phyloP scores from a whole-genome alignment of 352 stramenopile genomes.

The Thalassiosira exigua region DNA sequence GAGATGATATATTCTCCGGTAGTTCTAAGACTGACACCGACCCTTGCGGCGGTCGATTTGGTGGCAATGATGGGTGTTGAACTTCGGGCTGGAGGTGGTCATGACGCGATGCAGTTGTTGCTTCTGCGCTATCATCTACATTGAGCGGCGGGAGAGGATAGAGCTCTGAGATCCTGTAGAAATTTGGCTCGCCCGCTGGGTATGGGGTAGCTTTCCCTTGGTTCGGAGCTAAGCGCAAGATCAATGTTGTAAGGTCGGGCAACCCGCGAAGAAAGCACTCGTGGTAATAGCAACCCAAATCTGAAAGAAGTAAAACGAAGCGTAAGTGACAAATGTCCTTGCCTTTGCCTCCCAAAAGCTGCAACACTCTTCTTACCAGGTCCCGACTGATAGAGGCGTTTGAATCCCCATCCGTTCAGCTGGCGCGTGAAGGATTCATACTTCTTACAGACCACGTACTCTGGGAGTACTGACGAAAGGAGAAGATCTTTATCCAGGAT shows the following conservation, averaged over 20 bases:
- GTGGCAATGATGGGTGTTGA: no score
- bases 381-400: constrained; percentile 50
- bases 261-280: constrained; percentile 13
- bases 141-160: constrained; percentile 3
- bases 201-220: constrained; percentile 8
- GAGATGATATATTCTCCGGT: no score
- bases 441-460: constrained; percentile 87
- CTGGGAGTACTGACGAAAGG: constrained; percentile 66
- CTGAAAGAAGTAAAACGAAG: constrained; percentile 2
- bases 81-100: no score
- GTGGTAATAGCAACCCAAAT: constrained; percentile 33
- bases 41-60: no score
- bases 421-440: constrained; percentile 49
- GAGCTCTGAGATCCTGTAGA: constrained; percentile 5
- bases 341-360: neutral
- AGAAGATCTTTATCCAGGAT: constrained; percentile 35
- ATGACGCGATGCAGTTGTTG: neutral
- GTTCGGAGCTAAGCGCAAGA: constrained; percentile 15
- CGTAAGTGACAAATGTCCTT: neutral
- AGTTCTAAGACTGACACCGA: no score
- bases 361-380: constrained; percentile 63
- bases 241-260: constrained; percentile 20
- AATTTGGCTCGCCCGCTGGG: neutral
- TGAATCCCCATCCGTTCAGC: constrained; percentile 71
- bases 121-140: neutral